These are phyloP conservation scores for Atkinsonella hypoxylon DNA, from an alignment of 2,329 filamentous ascomycete species.

Conservation along the genomic window DNA sequence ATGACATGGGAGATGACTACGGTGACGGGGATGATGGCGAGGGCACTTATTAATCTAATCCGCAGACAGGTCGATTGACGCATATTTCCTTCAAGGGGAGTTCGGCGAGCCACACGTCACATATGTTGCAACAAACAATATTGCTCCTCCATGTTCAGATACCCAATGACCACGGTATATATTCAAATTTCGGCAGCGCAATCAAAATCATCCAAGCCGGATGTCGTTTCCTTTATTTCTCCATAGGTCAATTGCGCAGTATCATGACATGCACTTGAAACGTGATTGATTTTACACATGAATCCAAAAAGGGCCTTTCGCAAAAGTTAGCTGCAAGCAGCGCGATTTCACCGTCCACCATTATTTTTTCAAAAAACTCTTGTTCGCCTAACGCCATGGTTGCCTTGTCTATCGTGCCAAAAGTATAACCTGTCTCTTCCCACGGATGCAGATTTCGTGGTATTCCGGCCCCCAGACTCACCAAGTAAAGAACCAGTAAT, in stretches of 20 bases:
- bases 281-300: neutral
- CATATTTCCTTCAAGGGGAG: neutral
- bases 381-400: neutral
- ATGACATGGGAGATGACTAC: constrained; percentile 40
- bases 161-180: neutral
- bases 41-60: constrained; percentile 22
- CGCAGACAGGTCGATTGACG: neutral
- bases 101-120: neutral
- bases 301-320: neutral
- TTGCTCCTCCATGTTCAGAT: neutral
- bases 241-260: neutral
- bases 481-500: neutral
- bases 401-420: neutral
- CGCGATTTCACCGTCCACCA: neutral
- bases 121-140: neutral
- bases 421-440: neutral
- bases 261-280: neutral
- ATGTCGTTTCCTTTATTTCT: neutral
- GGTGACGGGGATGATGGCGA: constrained; percentile 40
- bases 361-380: neutral
- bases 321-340: neutral
- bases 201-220: neutral
- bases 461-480: neutral
- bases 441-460: neutral
- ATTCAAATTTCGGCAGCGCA: neutral